phyloP scores from a whole-genome alignment of 2,329 filamentous ascomycete genomes.

The Paracorniculantispora psalliotae region DNA sequence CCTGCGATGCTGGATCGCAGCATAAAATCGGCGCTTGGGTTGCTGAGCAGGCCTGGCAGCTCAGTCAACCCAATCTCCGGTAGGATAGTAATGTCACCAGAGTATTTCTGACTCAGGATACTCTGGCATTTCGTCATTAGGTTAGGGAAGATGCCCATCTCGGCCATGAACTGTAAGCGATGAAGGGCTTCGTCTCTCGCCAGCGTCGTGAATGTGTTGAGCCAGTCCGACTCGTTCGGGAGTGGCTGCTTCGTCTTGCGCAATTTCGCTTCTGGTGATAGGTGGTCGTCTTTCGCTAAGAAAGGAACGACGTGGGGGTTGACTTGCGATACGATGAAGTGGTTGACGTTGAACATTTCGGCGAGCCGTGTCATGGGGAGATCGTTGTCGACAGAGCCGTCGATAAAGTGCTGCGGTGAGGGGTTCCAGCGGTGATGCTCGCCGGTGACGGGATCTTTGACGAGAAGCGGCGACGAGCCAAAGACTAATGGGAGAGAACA shows the following conservation, averaged over 20 bases:
- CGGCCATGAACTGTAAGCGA: conserved; percentile 72
- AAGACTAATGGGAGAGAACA: conserved; percentile 90
- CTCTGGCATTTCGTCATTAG: conserved; percentile 72
- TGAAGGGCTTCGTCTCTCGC: conserved; percentile 78
- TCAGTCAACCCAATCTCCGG: conserved; percentile 72
- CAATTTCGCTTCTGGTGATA: conserved; percentile 32
- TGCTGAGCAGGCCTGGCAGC: conserved; percentile 71
- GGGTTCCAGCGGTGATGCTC: conserved; percentile 79
- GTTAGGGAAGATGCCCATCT: conserved; percentile 76
- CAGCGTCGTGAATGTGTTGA: conserved; percentile 63
- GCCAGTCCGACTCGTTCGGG: conserved; percentile 48
- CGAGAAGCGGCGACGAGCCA: conserved; percentile 69
- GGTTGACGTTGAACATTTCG: conserved; percentile 97
- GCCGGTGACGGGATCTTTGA: conserved; percentile 79
- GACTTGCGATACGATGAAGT: conserved; percentile 95
- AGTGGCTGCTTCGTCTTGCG: conserved; percentile 22
- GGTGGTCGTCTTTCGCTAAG: conserved; percentile 65
- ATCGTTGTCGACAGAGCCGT: conserved; percentile 92
- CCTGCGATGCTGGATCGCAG: conserved; percentile 68
- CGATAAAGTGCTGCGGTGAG: conserved; percentile 80
- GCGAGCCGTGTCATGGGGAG: conserved; percentile 83
- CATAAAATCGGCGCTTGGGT: conserved; percentile 87
- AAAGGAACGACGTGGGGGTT: conserved; percentile 93
- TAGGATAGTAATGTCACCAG: conserved; percentile 90
- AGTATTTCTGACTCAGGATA: conserved; percentile 85